Base-by-base conservation (phyloP, 2,329 filamentous ascomycete species). In the Fusarium sp. region DNA sequence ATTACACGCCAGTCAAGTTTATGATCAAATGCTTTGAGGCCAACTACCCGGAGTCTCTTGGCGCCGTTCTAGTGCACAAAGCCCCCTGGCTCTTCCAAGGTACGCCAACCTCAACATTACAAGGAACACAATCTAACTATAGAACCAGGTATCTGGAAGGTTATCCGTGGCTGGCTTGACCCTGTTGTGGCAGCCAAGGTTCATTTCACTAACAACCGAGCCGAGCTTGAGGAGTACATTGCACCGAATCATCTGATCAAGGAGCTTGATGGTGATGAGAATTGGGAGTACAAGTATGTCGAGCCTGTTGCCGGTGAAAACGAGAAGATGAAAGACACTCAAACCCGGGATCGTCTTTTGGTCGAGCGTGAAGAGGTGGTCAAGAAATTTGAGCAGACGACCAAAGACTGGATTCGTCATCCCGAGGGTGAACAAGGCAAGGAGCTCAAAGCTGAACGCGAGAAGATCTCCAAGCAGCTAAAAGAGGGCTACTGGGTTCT, bases 11-110 rank as follows among this genome's bases (percentile, higher is more conserved):
- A 2, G 93, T 99, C 57, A 99, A 97, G 75, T 99, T 98, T 81
- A 97, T 99, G 91, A 97, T 99, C 79, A 97, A 97, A 79, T 97
- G 94, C 78, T 99, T 99, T 76, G 96, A 99, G 81, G 96, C 96
- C 62, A 98, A 99, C 77, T 99, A 98, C 73, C 96, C 96, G 1
- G 96, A 99, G 78, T 95, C 89, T 46, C 85, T 99, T 2, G 96
- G 95, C 26, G 86, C 91, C 3, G 93, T 98, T 4, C 86, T 98
- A 44, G 93, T 99, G 36, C 96, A 99, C 83, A 97, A 97, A 78
- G 90, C 96, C 1, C 96, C 96, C 5, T 99, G 96, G 96, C 83
- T 99, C 44, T 99, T 99, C 82, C 94, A 97, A 83, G 91, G 92
- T 90, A 79, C 55, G 83, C 79, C 21, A 75, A 74, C 19, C 69